Conservation (phyloP, 2,329 filamentous ascomycete species). For the Pyrenophora seminiperda region DNA sequence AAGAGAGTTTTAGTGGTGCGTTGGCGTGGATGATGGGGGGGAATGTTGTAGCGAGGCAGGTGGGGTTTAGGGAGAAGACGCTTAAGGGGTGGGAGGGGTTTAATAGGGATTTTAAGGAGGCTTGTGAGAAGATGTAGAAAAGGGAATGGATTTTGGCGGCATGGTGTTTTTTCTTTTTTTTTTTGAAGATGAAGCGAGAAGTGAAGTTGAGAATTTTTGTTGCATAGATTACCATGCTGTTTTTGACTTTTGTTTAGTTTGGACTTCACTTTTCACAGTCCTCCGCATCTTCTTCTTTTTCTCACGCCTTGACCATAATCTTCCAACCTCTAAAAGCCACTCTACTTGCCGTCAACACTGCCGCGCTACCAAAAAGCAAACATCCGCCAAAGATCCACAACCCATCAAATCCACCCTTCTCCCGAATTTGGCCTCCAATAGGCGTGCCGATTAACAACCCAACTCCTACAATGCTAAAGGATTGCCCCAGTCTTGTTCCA, state of each 20-base stretch:
- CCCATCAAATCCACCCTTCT: constrained; percentile 49
- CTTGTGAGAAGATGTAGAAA: constrained; percentile 16
- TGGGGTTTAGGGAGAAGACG: constrained; percentile 20
- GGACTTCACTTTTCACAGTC: neutral
- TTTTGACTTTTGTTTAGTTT: no score
- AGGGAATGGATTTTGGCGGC: neutral
- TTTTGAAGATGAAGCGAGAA: no score
- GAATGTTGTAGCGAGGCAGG: constrained; percentile 11
- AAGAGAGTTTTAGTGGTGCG: constrained; percentile 24
- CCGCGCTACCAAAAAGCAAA: constrained; percentile 32
- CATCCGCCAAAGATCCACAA: constrained; percentile 54
- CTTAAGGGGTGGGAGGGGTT: constrained; percentile 16
- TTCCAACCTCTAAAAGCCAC: constrained; percentile 33
- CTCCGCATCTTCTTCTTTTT: neutral
- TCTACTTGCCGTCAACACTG: constrained; percentile 27
- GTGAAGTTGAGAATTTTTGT: no score
- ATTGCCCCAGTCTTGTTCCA: constrained; percentile 61
- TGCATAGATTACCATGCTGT: no score
- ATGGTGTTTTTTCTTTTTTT: no score
- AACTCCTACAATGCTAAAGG: constrained; percentile 57
- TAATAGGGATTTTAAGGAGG: constrained; percentile 20
- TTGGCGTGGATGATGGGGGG: constrained; percentile 23
- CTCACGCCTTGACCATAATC: constrained; percentile 33
- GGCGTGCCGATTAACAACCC: constrained; percentile 62
- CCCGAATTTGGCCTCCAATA: constrained; percentile 61